Conservation (phyloP, 345 rosid genomes). For the Salix exigua region DNA sequence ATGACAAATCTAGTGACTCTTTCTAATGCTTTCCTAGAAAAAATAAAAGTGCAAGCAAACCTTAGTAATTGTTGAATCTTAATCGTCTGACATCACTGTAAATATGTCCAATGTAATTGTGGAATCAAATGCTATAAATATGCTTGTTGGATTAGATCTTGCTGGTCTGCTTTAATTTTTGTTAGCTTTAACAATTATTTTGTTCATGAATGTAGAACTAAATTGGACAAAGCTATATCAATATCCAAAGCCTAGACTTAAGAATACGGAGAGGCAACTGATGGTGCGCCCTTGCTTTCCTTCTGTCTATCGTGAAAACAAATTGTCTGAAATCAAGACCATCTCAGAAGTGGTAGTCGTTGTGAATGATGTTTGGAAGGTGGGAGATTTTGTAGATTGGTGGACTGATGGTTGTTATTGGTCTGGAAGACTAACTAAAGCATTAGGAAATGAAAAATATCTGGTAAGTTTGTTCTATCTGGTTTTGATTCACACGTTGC, state of each 20-base stretch:
- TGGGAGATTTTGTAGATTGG: slow-evolving; percentile 76
- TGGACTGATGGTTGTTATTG: slow-evolving; percentile 52
- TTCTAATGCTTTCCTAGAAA: not conserved
- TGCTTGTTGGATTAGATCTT: slow-evolving; percentile 7
- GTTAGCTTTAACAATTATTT: not conserved
- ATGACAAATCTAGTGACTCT: not conserved
- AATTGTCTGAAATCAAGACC: slow-evolving; percentile 25
- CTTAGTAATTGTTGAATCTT: not conserved
- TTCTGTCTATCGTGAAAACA: slow-evolving; percentile 31
- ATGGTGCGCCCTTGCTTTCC: slow-evolving; percentile 67
- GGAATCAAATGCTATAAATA: not conserved
- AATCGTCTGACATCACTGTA: too few species aligned
- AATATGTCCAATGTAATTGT: not conserved
- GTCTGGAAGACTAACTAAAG: slow-evolving; percentile 46
- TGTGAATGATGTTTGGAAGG: slow-evolving; percentile 45
- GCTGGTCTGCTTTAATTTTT: not conserved
- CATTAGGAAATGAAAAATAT: slow-evolving; percentile 31
- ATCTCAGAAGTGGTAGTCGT: slow-evolving; percentile 39
- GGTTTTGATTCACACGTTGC: not conserved
- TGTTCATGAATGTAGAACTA: slow-evolving; percentile 28
- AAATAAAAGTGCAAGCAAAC: not conserved
- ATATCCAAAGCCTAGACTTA: slow-evolving; percentile 32
- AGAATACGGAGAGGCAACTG: slow-evolving; percentile 20
- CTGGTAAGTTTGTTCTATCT: slow-evolving; percentile 32
- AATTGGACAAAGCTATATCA: slow-evolving; percentile 35